A percentile compares a stretch with the other conserved stretches of the same genome.
Conservation (phyloP, 352 stramenopile genomes). For the Sclerospora graminicola region DNA sequence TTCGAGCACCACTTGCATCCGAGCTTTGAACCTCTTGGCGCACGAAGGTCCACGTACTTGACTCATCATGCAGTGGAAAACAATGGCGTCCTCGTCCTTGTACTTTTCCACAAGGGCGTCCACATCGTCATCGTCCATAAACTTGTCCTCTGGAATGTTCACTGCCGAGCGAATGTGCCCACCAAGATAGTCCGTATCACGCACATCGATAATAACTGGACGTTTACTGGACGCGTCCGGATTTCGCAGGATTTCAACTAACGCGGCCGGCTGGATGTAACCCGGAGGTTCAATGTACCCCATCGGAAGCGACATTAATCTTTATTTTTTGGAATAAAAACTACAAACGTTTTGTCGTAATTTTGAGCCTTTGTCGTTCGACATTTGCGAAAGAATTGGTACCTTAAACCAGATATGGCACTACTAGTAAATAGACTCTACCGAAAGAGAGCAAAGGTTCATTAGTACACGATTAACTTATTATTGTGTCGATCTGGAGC, state of each 20-base stretch:
- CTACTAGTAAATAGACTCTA: too few relatives aligned
- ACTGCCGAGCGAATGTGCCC: slow-evolving; percentile 69
- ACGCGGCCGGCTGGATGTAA: slow-evolving; percentile 39
- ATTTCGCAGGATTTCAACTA: slow-evolving; percentile 45
- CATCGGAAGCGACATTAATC: slow-evolving; percentile 19
- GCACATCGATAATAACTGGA: slow-evolving; percentile 66
- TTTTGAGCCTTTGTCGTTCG: too few relatives aligned
- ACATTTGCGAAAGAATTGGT: too few relatives aligned
- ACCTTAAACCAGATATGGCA: too few relatives aligned
- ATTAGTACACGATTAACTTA: slow-evolving; percentile 19
- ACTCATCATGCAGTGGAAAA: slow-evolving; percentile 87
- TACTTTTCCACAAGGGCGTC: slow-evolving; percentile 61
- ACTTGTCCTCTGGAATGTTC: slow-evolving; percentile 71
- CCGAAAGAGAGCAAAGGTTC: neutral
- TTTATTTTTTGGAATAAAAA: too few relatives aligned
- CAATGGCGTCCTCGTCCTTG: slow-evolving; percentile 48
- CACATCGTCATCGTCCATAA: slow-evolving; percentile 74
- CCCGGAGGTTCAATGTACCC: slow-evolving; percentile 25
- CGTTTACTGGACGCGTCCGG: slow-evolving; percentile 12
- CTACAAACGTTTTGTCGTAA: too few relatives aligned
- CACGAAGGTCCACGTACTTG: slow-evolving; percentile 76
- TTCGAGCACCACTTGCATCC: slow-evolving; percentile 41
- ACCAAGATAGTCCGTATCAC: slow-evolving; percentile 57
- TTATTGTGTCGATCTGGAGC: slow-evolving; percentile 45
- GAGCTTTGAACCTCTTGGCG: slow-evolving; percentile 59